phyloP scores from a whole-genome alignment of 2,329 filamentous ascomycete genomes.

The Cladosporium colombiae region DNA sequence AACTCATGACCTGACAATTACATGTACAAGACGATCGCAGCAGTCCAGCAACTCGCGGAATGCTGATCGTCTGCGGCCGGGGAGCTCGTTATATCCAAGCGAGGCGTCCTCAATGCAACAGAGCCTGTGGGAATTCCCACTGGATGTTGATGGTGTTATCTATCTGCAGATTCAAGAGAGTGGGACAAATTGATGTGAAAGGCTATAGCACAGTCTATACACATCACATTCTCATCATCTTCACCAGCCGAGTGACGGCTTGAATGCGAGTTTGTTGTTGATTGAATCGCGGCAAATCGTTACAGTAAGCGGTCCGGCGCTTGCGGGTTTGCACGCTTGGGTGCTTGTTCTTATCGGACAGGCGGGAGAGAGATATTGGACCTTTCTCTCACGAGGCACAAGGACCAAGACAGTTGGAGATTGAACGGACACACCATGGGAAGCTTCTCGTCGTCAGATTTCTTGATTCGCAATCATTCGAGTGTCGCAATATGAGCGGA shows the following conservation, averaged over 20 bases:
- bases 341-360: too few relatives aligned
- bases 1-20: not conserved
- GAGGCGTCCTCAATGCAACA: not conserved
- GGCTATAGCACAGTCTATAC: too few relatives aligned
- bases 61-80: not conserved
- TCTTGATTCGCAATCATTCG: not conserved
- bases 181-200: too few relatives aligned
- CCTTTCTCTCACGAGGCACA: not conserved
- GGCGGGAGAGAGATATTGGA: too few relatives aligned
- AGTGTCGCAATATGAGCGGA: not conserved
- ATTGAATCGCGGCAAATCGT: not conserved
- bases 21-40: not conserved
- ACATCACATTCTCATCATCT: too few relatives aligned
- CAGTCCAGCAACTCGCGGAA: not conserved
- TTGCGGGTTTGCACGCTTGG: too few relatives aligned
- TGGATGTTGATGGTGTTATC: not conserved
- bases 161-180: not conserved
- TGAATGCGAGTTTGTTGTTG: not conserved
- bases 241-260: not conserved
- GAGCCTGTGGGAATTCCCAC: too few relatives aligned
- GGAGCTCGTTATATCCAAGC: not conserved
- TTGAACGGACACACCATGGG: not conserved
- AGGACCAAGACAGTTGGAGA: not conserved
- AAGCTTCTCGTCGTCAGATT: not conserved
- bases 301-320: too few relatives aligned